These are phyloP conservation scores for Hypoxylon crocopeplum DNA, from an alignment of 495 filamentous ascomycete species.

Conservation along the genomic window DNA sequence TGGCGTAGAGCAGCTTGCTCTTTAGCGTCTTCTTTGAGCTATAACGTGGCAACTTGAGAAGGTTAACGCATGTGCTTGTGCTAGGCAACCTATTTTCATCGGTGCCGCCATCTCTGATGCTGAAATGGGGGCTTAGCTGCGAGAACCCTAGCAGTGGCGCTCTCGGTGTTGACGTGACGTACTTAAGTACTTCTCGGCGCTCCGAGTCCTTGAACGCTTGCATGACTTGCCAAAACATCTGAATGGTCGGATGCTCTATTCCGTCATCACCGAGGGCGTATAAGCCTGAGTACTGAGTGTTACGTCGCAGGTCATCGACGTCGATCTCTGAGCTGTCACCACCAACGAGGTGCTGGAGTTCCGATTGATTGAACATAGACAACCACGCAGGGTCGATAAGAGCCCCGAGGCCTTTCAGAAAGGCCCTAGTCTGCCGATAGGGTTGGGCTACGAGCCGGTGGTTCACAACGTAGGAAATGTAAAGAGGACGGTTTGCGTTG, in stretches of 20 bases:
- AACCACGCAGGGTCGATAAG: slow-evolving; percentile 95
- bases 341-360: slow-evolving; percentile 90
- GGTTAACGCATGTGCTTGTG: slow-evolving; percentile 95
- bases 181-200: slow-evolving; percentile 86
- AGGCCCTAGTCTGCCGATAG: slow-evolving; percentile 78
- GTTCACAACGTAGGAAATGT: slow-evolving; percentile 88
- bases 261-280: slow-evolving; percentile 89
- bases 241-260: slow-evolving; percentile 80
- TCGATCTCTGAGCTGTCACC: slow-evolving; percentile 86
- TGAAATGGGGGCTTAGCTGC: slow-evolving; percentile 84
- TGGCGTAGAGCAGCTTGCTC: slow-evolving; percentile 86
- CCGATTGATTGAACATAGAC: slow-evolving; percentile 96
- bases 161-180: slow-evolving; percentile 91
- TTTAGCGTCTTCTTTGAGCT: slow-evolving; percentile 64
- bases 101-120: slow-evolving; percentile 83
- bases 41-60: slow-evolving; percentile 93
- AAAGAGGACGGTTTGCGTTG: slow-evolving; percentile 89
- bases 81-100: slow-evolving; percentile 86
- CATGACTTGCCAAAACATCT: slow-evolving; percentile 94
- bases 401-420: slow-evolving; percentile 80
- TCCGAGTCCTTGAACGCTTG: slow-evolving; percentile 73
- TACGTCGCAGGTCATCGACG: slow-evolving; percentile 81
- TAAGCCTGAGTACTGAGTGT: slow-evolving; percentile 87
- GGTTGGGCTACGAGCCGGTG: slow-evolving; percentile 85
- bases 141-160: slow-evolving; percentile 92